Evolutionary conservation across 805 yeast species (phyloP).

Genomic region (Scheffersomyces stipitis): DNA sequence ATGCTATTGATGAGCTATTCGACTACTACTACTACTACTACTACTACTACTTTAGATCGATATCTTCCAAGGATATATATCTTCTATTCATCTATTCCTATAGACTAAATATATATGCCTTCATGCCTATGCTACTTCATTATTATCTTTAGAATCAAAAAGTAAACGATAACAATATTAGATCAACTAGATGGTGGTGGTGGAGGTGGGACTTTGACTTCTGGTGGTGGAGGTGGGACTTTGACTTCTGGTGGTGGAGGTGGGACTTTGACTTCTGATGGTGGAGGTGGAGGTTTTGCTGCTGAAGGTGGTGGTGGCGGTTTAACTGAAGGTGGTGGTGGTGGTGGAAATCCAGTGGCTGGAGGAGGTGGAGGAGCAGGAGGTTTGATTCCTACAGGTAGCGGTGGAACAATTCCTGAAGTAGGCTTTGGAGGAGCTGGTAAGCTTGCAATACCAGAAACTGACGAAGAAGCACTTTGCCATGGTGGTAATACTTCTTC

Average conservation of each 20-base stretch:
- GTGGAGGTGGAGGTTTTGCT: conserved; percentile 11
- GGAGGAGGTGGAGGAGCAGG: conserved; percentile 22
- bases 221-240: conserved; percentile 15
- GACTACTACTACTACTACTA: too few species aligned
- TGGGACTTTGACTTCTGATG: conserved; percentile 7
- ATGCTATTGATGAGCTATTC: too few species aligned
- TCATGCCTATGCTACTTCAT: too few species aligned
- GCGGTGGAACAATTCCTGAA: conserved; percentile 4
- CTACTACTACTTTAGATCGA: too few species aligned
- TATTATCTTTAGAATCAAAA: too few species aligned
- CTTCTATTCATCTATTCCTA: too few species aligned
- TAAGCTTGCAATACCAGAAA: conserved; percentile 15
- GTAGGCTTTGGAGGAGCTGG: conserved; percentile 22
- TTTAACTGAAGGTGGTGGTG: conserved; percentile 11
- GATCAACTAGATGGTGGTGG: conserved; percentile 1
- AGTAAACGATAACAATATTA: too few species aligned
- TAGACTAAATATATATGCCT: too few species aligned
- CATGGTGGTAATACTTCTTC: conserved; percentile 25
- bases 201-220: conserved; percentile 6
- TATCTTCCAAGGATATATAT: too few species aligned
- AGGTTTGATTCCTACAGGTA: conserved; percentile 1
- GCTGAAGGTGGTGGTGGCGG: conserved; percentile 10
- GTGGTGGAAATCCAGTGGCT: conserved; percentile 1
- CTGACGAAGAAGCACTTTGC: conserved; percentile 14
- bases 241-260: conserved; percentile 6